A percentile compares a stretch with the other conserved stretches of the same genome.
Evolutionary conservation across 495 filamentous ascomycete genomes (phyloP).

Genomic region (Friedmanniomyces simplex): DNA sequence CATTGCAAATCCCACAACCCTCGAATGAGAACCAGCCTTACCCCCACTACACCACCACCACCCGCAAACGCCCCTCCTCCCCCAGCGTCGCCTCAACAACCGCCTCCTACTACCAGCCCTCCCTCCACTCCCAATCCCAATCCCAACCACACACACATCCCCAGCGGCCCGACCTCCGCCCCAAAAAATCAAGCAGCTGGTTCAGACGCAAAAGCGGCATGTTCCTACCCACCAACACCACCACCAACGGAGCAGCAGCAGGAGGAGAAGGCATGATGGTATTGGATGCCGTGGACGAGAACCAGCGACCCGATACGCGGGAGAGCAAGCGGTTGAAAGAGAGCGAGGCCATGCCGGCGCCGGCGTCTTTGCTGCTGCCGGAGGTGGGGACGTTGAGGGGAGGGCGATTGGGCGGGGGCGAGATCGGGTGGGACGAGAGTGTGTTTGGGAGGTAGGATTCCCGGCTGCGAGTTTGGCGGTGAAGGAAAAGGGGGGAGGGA

Average conservation of each 20-base stretch:
- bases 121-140: neutral
- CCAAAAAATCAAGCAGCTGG: conserved; percentile 18
- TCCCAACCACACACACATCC: no score
- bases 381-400: conserved; percentile 23
- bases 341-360: conserved; percentile 23
- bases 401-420: conserved; percentile 24
- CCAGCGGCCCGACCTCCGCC: neutral
- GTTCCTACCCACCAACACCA: conserved; percentile 12
- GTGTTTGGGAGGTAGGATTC: conserved; percentile 18
- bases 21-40: neutral
- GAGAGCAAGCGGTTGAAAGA: conserved; percentile 15
- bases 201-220: conserved; percentile 30
- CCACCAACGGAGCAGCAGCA: neutral
- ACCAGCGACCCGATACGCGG: conserved; percentile 9
- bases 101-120: conserved; percentile 6
- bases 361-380: conserved; percentile 28
- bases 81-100: conserved; percentile 8
- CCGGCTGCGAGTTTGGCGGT: neutral
- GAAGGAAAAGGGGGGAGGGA: neutral
- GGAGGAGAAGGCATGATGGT: neutral
- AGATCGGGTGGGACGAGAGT: conserved; percentile 23
- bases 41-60: neutral
- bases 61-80: conserved; percentile 9
- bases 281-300: conserved; percentile 18
- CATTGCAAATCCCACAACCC: neutral